Evolutionary conservation across 805 yeast genomes (phyloP).

Genomic region (Helenozyma baotianmanensis): DNA sequence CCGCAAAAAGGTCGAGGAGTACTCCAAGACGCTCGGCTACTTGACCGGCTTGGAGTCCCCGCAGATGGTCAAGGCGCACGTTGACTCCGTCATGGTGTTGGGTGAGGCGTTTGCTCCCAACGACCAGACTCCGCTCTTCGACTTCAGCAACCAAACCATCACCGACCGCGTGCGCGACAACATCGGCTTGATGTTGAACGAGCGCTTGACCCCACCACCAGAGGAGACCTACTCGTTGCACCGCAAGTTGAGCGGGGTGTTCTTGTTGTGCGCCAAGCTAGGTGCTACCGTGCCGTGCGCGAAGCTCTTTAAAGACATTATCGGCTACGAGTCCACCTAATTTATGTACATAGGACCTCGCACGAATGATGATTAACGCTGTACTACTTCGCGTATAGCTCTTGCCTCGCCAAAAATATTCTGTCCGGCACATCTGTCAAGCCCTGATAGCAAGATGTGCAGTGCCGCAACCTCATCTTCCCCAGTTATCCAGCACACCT

Average conservation of each 20-base stretch:
- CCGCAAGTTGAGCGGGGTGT: conserved; percentile 92
- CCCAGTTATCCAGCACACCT: too few species aligned
- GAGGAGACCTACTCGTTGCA: conserved; percentile 97
- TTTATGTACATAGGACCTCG: too few species aligned
- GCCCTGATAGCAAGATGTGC: too few species aligned
- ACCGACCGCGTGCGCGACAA: conserved; percentile 89
- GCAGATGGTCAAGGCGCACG: conserved; percentile 86
- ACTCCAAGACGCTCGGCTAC: conserved; percentile 75
- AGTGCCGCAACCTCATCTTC: too few species aligned
- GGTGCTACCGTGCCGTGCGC: conserved; percentile 80
- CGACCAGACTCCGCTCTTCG: conserved; percentile 52
- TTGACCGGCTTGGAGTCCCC: conserved; percentile 86
- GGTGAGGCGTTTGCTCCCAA: conserved; percentile 83
- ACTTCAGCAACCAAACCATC: conserved; percentile 81
- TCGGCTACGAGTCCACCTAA: too few species aligned
- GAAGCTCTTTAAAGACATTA: conserved; percentile 67
- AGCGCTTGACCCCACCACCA: conserved; percentile 94
- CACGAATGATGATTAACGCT: too few species aligned
- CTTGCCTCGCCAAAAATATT: too few species aligned
- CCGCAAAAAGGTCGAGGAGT: conserved; percentile 55
- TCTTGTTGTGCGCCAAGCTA: conserved; percentile 80
- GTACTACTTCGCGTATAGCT: too few species aligned
- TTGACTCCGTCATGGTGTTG: conserved; percentile 81
- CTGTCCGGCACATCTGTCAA: too few species aligned
- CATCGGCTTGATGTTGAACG: conserved; percentile 83